phyloP scores from a whole-genome alignment of 257 asterid genomes.

The Jasminum sambac region DNA sequence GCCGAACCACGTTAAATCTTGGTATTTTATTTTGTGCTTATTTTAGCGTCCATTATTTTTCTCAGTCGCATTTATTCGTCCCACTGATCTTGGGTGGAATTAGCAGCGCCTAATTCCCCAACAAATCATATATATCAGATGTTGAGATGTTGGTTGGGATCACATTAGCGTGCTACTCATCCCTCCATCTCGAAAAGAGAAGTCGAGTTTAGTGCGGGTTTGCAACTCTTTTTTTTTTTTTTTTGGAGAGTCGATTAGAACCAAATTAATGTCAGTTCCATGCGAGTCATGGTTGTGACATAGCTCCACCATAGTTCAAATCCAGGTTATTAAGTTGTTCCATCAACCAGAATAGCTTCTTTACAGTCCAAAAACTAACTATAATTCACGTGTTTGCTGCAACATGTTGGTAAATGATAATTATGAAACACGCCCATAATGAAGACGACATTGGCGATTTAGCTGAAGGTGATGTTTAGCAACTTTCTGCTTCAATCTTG shows the following conservation, averaged over 20 bases:
- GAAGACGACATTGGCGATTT: slow-evolving; percentile 92
- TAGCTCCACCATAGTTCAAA: slow-evolving; percentile 54
- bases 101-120: too few relatives aligned
- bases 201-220: not conserved
- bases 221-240: slow-evolving; percentile 8
- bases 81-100: too few relatives aligned
- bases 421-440: slow-evolving; percentile 68
- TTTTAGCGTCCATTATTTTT: too few relatives aligned
- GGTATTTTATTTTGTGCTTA: too few relatives aligned
- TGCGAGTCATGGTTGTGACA: slow-evolving; percentile 70
- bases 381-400: slow-evolving; percentile 26
- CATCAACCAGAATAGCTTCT: slow-evolving; percentile 59
- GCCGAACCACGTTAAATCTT: too few relatives aligned
- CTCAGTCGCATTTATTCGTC: too few relatives aligned
- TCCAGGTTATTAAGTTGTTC: slow-evolving; percentile 90
- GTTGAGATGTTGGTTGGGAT: too few relatives aligned
- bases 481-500: slow-evolving; percentile 91
- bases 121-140: too few relatives aligned
- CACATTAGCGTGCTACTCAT: too few relatives aligned
- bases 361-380: not conserved
- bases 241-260: slow-evolving; percentile 27
- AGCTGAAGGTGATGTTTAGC: slow-evolving; percentile 96
- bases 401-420: slow-evolving; percentile 52
- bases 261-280: slow-evolving; percentile 64
- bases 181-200: not conserved